Conservation (phyloP, 2,329 filamentous ascomycete genomes). For the Aspergillus luchuensis region DNA sequence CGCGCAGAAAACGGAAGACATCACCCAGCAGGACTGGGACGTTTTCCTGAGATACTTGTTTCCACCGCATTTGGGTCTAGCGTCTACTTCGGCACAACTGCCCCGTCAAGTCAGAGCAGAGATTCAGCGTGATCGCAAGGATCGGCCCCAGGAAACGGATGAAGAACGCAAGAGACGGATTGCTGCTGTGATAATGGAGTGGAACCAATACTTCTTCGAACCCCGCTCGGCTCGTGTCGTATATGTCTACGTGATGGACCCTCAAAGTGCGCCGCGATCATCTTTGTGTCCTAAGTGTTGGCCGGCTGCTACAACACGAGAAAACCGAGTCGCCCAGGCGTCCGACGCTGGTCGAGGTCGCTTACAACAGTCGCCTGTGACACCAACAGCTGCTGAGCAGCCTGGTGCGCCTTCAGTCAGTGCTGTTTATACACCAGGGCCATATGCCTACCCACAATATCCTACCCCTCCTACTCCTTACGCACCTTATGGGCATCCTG, state of each 20-base stretch:
- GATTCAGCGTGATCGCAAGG: constrained; percentile 45
- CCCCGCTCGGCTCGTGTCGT: constrained; percentile 38
- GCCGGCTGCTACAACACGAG: constrained; percentile 40
- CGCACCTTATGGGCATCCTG: constrained; percentile 25
- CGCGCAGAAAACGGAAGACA: constrained; percentile 32
- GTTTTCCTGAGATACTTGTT: constrained; percentile 47
- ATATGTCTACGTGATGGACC: constrained; percentile 39
- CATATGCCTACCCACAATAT: constrained; percentile 19
- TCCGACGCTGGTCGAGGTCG: constrained; percentile 15
- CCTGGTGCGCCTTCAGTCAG: constrained; percentile 10
- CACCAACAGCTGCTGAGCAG: constrained; percentile 14
- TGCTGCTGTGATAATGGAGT: constrained; percentile 44
- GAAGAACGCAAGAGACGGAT: constrained; percentile 43
- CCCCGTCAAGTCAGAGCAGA: constrained; percentile 43
- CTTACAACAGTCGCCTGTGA: constrained; percentile 4
- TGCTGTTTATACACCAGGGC: constrained; percentile 10
- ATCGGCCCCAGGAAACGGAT: constrained; percentile 45
- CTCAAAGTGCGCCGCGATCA: constrained; percentile 35
- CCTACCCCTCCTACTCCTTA: constrained; percentile 17
- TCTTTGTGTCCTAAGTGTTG: constrained; percentile 45
- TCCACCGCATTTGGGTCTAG: constrained; percentile 41
- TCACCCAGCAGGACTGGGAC: constrained; percentile 47
- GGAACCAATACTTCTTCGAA: constrained; percentile 48
- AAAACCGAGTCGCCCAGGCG: constrained; percentile 16
- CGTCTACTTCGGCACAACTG: constrained; percentile 39